Base-by-base conservation (phyloP, 306 rosid species). In the Styphnolobium japonicum region DNA sequence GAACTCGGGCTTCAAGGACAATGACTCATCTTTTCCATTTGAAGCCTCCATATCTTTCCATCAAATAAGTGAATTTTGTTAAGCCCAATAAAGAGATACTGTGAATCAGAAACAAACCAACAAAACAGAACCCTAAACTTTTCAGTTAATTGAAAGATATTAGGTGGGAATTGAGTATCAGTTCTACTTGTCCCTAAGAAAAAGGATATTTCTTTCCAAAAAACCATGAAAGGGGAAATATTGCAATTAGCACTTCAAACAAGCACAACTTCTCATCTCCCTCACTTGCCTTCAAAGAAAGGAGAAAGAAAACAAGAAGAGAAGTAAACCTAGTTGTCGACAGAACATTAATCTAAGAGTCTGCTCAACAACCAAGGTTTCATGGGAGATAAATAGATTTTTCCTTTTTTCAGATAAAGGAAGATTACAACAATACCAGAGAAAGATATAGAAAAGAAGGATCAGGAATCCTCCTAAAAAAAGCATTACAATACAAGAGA, bases 21-120 rank as follows among this genome's bases (percentile, higher is more conserved):
- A 51, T 0, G 84, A 67, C 62, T 75, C 89, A 69, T 52, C 77
- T 53, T 86, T 85, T n/a, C 76, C 83, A 77, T 71, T 71, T 63
- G 89, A 80, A 81, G 65, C 85, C 70, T 23, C 88, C 7, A 57
- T 79, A 77, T 43, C 88, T 86, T 76, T 67, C 73, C 80, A 88
- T 68, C 58, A 61, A 74, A 34, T 16, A 80, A 81, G 53, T 73
- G 49, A 85, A 83, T 62, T 81, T 84, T 68, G 68, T 76, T 77
- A 69, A 71, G 81, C 71, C 37, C 79, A 82, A 78, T 29, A 33
- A 79, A 77, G 71, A n/a, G 62, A 73, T 34, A 53, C 40, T 10
- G 43, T 25, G 61, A 46, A 61, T 70, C 53, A 39, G 73, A 76
- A 78, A 46, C 61, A 49, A 76, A 82, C 64, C 53, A 76, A 40